Conservation (phyloP, 2,329 filamentous ascomycete genomes). For the Fusarium buharicum region DNA sequence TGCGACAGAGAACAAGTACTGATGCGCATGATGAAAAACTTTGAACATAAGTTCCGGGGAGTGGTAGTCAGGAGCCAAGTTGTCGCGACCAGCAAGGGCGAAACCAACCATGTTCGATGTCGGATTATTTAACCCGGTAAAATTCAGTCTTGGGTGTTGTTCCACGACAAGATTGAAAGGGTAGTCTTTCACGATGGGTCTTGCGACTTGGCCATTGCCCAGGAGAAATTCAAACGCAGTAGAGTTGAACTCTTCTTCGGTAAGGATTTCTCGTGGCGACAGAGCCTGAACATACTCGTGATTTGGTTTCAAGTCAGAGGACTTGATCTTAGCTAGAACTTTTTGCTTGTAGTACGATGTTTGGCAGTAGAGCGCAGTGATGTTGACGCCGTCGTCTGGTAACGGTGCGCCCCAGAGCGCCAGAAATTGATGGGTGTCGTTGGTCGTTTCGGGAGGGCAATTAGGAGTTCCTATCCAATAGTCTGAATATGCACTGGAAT, state of each 20-base stretch:
- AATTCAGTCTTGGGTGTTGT: constrained; percentile 34
- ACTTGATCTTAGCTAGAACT: constrained; percentile 54
- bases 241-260: constrained; percentile 47
- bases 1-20: constrained; percentile 48
- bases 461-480: constrained; percentile 45
- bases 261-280: constrained; percentile 39
- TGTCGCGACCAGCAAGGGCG: constrained; percentile 43
- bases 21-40: no score
- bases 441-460: constrained; percentile 46
- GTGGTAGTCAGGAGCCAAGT: constrained; percentile 15
- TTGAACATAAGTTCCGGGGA: no score
- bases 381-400: constrained; percentile 14
- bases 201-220: constrained; percentile 39
- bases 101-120: constrained; percentile 50
- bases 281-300: no score
- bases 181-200: constrained; percentile 32
- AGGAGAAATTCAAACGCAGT: constrained; percentile 51
- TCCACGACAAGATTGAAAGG: constrained; percentile 43
- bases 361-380: constrained; percentile 57
- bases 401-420: constrained; percentile 38
- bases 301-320: no score
- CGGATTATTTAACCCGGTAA: constrained; percentile 26
- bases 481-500: constrained; percentile 48
- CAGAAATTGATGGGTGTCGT: constrained; percentile 53
- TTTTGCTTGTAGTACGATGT: constrained; percentile 58